Evolutionary conservation across 768 basidiomycete genomes (phyloP), one percentile per base, ranked within the genome.

Genomic region (Hericium coralloides): DNA sequence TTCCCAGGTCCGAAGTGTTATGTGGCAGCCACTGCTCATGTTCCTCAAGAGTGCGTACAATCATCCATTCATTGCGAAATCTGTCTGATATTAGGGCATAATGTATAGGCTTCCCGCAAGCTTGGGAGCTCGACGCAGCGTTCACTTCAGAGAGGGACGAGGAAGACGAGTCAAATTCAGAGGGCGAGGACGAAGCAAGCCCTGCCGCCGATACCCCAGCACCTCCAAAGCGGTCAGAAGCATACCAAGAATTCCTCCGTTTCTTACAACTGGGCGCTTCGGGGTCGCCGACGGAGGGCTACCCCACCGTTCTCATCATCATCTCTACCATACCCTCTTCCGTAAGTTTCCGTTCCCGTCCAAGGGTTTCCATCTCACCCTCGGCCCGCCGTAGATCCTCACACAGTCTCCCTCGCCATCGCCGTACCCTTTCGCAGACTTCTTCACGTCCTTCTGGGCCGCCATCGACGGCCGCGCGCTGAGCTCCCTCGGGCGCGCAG

Each of bases 361-460:
- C 50, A n/a, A 17, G 18, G n/a, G 37, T 53, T 17, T n/a, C n/a
- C 26, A 38, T 31, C n/a, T 38, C 39, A 12, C 55, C 38, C 25
- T 20, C 39, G 2, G 20, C 2, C 55, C 9, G 10, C 23, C 12
- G n/a, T 51, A 75, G 69, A 71, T 71, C 38, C 64, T 73, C 38
- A 66, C 25, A 12, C 38, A 56, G 18, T 36, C 57, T 59, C 67
- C 64, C 12, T 58, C 63, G 1, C 51, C 62, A 0, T 57, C 59
- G 14, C 26, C 60, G 1, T 26, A 66, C 20, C 68, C 73, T 67
- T 52, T 86, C 2, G 61, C 72, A 2, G 74, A 77, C 26, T 71
- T 95, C 45, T 89, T 92, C 66, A 70, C 75, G 0, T 81, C 90
- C 0, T 84, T 98, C 64, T 97, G 94, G 92, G 79, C 83, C 15